Conservation (phyloP, 257 asterid species). For the Penstemon eatonii region DNA sequence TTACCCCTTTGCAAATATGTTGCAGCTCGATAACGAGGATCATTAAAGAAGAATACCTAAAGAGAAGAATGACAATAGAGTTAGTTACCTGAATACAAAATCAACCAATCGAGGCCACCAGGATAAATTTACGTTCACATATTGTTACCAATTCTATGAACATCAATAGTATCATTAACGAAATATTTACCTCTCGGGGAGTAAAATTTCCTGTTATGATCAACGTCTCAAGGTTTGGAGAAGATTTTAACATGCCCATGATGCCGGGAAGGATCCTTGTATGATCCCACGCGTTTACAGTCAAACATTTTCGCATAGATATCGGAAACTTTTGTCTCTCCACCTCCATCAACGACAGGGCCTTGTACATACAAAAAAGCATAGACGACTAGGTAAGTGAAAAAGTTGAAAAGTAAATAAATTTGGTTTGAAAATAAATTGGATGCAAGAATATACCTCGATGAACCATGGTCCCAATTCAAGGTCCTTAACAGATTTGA, state of each 20-base stretch:
- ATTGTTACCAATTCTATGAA: no score
- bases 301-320: background rate
- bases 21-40: background rate
- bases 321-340: constrained; percentile 18
- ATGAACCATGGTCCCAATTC: background rate
- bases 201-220: background rate
- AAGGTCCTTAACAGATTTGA: background rate
- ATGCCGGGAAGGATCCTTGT: constrained; percentile 3
- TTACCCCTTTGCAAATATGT: background rate
- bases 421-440: background rate
- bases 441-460: background rate
- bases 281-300: background rate
- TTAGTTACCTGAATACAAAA: background rate
- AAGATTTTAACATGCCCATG: constrained; percentile 22
- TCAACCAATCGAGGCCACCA: background rate
- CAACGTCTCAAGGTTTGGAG: constrained; percentile 25
- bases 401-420: no score
- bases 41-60: background rate
- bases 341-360: constrained; percentile 5
- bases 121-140: no score
- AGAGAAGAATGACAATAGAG: background rate
- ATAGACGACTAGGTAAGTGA: background rate
- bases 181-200: background rate
- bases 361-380: background rate
- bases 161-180: no score